Evolutionary conservation across 2,329 filamentous ascomycete genomes (phyloP).

Genomic region (Lojkania enalia): DNA sequence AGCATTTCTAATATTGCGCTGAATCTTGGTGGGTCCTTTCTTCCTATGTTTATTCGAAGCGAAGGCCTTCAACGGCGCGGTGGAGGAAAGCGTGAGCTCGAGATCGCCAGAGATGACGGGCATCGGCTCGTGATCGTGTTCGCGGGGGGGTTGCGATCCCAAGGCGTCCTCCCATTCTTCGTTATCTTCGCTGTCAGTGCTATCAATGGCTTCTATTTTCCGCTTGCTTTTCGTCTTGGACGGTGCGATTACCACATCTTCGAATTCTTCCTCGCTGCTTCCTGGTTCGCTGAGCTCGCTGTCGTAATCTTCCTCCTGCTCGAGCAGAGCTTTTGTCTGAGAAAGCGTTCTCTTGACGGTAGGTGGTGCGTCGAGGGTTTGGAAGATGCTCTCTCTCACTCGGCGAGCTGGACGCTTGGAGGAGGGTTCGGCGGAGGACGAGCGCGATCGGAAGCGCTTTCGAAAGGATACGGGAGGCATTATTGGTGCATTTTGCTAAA

Average conservation of each 20-base stretch:
- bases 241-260: slow-evolving; percentile 47
- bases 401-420: slow-evolving; percentile 29
- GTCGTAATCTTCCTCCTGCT: slow-evolving; percentile 46
- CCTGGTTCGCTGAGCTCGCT: slow-evolving; percentile 46
- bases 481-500: neutral
- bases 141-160: slow-evolving; percentile 39
- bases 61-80: slow-evolving; percentile 27
- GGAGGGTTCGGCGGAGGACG: slow-evolving; percentile 47
- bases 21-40: slow-evolving; percentile 84
- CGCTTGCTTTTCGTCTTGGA: slow-evolving; percentile 49
- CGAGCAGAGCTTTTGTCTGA: slow-evolving; percentile 44
- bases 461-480: slow-evolving; percentile 73
- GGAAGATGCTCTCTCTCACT: slow-evolving; percentile 49
- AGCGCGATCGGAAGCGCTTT: slow-evolving; percentile 62
- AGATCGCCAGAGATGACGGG: slow-evolving; percentile 66
- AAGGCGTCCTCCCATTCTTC: slow-evolving; percentile 47
- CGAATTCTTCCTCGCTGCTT: slow-evolving; percentile 54
- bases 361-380: slow-evolving; percentile 47
- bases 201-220: slow-evolving; percentile 37
- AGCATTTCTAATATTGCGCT: slow-evolving; percentile 73
- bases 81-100: slow-evolving; percentile 65
- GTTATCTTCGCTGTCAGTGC: slow-evolving; percentile 43
- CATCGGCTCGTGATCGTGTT: slow-evolving; percentile 40
- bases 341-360: slow-evolving; percentile 37
- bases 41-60: slow-evolving; percentile 57